Evolutionary conservation across 371 early-diverging fungal genomes (phyloP).

Genomic region (Apophysomyces ossiformis): DNA sequence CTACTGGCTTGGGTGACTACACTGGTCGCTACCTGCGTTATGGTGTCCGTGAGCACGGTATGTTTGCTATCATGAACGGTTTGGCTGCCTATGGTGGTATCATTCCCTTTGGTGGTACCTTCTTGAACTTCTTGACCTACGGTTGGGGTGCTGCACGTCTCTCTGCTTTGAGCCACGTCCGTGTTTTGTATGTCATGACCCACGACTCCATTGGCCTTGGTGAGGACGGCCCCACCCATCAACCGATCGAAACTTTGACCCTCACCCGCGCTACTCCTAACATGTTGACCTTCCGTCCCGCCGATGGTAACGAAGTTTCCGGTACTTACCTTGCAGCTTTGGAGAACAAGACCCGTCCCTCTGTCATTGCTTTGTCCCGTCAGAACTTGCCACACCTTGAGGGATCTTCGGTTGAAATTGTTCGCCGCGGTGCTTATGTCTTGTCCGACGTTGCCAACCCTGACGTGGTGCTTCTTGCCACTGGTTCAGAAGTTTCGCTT

Average conservation of each 20-base stretch:
- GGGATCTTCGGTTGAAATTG: slow-evolving; percentile 80
- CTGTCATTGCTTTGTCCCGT: slow-evolving; percentile 91
- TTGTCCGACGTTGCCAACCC: slow-evolving; percentile 61
- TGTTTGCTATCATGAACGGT: slow-evolving; percentile 98
- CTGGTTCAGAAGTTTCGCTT: slow-evolving; percentile 96
- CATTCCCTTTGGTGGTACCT: slow-evolving; percentile 95
- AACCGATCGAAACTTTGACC: slow-evolving; percentile 97
- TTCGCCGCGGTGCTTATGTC: slow-evolving; percentile 80
- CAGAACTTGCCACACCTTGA: slow-evolving; percentile 94
- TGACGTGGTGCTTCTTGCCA: slow-evolving; percentile 78
- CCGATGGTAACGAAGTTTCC: slow-evolving; percentile 96
- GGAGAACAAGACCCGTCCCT: slow-evolving; percentile 69
- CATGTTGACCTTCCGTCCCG: slow-evolving; percentile 90
- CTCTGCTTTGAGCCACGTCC: slow-evolving; percentile 86
- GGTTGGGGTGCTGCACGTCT: slow-evolving; percentile 93
- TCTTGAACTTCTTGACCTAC: slow-evolving; percentile 96
- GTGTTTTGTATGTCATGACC: slow-evolving; percentile 97
- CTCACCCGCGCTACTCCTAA: slow-evolving; percentile 96
- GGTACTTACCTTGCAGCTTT: slow-evolving; percentile 90
- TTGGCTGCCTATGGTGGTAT: slow-evolving; percentile 88
- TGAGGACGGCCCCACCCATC: slow-evolving; percentile 99
- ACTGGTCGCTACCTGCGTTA: slow-evolving; percentile 93
- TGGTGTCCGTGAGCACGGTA: slow-evolving; percentile 99
- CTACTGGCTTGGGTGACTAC: slow-evolving; percentile 75
- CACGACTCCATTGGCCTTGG: slow-evolving; percentile 99